These are phyloP conservation scores for Geosiphon pyriformis DNA, from an alignment of 192 early-diverging fungal species.

Conservation along the genomic window DNA sequence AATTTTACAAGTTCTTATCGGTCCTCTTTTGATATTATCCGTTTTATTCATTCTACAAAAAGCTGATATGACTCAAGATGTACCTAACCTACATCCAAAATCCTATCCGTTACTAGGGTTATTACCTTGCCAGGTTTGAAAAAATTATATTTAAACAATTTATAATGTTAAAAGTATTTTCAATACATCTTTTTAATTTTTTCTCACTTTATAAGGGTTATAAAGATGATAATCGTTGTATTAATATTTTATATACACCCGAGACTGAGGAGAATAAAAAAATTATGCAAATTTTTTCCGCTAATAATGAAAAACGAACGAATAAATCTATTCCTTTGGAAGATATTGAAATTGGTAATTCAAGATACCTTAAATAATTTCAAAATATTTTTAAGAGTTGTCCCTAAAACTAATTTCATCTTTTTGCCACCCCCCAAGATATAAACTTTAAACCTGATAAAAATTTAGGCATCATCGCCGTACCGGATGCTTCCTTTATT, in stretches of 20 bases:
- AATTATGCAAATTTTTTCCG: conserved; percentile 38
- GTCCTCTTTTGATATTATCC: conserved; percentile 62
- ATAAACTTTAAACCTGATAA: conserved; percentile 24
- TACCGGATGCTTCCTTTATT: conserved; percentile 50
- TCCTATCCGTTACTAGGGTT: conserved; percentile 41
- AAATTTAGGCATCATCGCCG: conserved; percentile 49
- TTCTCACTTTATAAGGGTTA: conserved; percentile 33
- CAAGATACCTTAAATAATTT: conserved; percentile 19
- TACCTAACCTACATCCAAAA: conserved; percentile 40
- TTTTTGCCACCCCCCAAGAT: conserved; percentile 25
- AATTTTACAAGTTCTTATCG: conserved; percentile 48
- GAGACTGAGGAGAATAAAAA: conserved; percentile 29
- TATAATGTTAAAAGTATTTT: not conserved
- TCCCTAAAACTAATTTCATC: conserved; percentile 21
- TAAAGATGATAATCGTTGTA: conserved; percentile 40
- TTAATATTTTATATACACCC: conserved; percentile 59
- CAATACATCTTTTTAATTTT: conserved; percentile 23
- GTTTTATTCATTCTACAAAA: conserved; percentile 56
- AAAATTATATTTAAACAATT: not conserved
- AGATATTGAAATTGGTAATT: conserved; percentile 27
- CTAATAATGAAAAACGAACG: conserved; percentile 35
- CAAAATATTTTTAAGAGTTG: no score
- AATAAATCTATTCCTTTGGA: conserved; percentile 26
- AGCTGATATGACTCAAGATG: conserved; percentile 28
- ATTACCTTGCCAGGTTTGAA: conserved; percentile 34